A percentile compares a stretch with the other conserved stretches of the same genome.
phyloP scores from a whole-genome alignment of 176 grass and related monocot genomes.

The Aechmea fasciata region DNA sequence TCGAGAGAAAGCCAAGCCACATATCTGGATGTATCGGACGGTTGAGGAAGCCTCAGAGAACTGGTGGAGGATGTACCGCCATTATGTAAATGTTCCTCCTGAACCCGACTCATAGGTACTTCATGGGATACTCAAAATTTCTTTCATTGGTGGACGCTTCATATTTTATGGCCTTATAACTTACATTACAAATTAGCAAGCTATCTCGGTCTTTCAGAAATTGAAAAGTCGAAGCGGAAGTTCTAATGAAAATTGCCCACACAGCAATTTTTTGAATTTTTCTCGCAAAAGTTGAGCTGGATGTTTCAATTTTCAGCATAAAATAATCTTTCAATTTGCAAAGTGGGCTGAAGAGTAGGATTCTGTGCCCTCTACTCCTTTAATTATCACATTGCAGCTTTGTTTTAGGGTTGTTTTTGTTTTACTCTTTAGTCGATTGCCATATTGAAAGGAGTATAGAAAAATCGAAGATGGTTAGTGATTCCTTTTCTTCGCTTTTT shows the following conservation, averaged over 20 bases:
- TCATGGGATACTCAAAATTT: neutral
- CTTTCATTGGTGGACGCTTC: neutral
- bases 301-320: neutral
- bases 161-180: neutral
- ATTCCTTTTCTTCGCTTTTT: slow-evolving; percentile 15
- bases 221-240: neutral
- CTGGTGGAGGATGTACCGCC: slow-evolving; percentile 66
- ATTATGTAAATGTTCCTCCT: slow-evolving; percentile 12
- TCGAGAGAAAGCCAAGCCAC: slow-evolving; percentile 50
- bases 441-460: slow-evolving; percentile 33
- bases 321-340: neutral
- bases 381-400: slow-evolving; percentile 45
- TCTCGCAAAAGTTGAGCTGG: neutral
- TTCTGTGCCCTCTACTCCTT: slow-evolving; percentile 27
- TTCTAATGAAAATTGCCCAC: neutral
- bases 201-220: neutral
- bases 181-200: neutral
- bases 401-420: slow-evolving; percentile 28
- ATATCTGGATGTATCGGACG: slow-evolving; percentile 72
- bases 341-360: neutral
- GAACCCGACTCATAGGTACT: neutral
- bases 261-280: neutral
- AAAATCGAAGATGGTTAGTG: slow-evolving; percentile 15
- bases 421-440: slow-evolving; percentile 23
- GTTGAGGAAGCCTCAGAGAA: slow-evolving; percentile 56